Base-by-base conservation (phyloP, 2,329 filamentous ascomycete genomes). In the Trichophyton benhamiae region DNA sequence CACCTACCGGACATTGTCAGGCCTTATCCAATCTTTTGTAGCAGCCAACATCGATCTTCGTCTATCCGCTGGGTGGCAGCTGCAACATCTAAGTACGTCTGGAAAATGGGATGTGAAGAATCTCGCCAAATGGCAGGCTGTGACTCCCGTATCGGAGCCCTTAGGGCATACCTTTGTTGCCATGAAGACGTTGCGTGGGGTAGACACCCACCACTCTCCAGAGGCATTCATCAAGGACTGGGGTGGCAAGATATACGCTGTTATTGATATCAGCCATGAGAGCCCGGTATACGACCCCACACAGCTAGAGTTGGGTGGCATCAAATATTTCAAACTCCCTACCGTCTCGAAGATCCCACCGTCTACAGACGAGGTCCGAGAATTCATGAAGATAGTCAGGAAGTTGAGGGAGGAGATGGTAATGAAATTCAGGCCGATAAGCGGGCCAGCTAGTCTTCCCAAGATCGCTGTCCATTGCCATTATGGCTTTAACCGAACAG, bases 81-180 rank as follows among this genome's bases (percentile, higher is more conserved):
- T 97, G 15, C 88, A 92, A 68, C 87, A 94, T 68, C 83, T 97
- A 25, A 89, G 88, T 1, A 89, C 87, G 1, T 88, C 91, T 66
- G 91, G 91, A 2, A 97, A 97, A 76, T 97, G 92, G 92, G 92
- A 96, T 70, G 90, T 97, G 66, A 97, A 97, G 76, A 97, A 97
- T 69, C 80, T 96, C 9, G 85, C 83, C 63, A 97, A 97, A 71
- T 97, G 92, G 92, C 83, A 89, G 72, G 84, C 84, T 17, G 87
- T 95, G 0, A 75, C 78, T 1, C 88, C 91, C 0, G 88, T 95
- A 0, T 95, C 89, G 0, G 80, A 82, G 1, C 85, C 87, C 2
- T 94, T 97, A 63, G 88, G 82, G 0, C 83, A 84, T 13, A 79
- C 91, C 3, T 96, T 96, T 71, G 85, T 89, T 27, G 91, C 90